Evolutionary conservation across 176 grass and related monocot species (phyloP).

Genomic region (Aegilops speltoides): DNA sequence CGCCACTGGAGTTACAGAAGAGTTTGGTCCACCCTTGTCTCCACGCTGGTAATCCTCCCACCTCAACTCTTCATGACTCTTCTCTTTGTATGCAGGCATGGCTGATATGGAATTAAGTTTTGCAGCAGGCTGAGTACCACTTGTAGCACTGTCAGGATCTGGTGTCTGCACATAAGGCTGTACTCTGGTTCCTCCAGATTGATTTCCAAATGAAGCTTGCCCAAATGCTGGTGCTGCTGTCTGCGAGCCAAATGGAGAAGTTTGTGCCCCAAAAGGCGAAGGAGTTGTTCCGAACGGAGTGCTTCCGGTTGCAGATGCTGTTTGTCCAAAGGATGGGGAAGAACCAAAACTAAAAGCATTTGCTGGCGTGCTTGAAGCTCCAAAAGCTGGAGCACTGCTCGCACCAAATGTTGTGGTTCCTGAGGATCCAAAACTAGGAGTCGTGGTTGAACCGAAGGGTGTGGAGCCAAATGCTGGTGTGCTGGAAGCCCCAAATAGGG

Average conservation of each 20-base stretch:
- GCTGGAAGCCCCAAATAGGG: constrained; percentile 62
- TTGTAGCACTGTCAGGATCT: constrained; percentile 74
- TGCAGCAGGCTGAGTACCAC: constrained; percentile 60
- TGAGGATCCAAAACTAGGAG: constrained; percentile 58
- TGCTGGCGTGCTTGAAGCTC: constrained; percentile 51
- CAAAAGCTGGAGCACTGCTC: constrained; percentile 56
- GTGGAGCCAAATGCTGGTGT: constrained; percentile 65
- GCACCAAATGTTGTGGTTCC: constrained; percentile 67
- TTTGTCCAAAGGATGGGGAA: constrained; percentile 67
- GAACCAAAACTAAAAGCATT: constrained; percentile 82
- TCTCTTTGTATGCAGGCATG: constrained; percentile 93
- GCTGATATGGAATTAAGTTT: constrained; percentile 94
- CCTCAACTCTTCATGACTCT: constrained; percentile 97
- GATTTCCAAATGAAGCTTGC: constrained; percentile 61
- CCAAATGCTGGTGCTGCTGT: constrained; percentile 66
- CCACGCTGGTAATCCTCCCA: constrained; percentile 94
- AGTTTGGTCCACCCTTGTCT: constrained; percentile 84
- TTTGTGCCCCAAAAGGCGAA: constrained; percentile 74
- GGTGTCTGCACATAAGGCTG: constrained; percentile 67
- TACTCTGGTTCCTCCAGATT: constrained; percentile 78
- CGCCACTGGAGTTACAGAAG: constrained; percentile 42
- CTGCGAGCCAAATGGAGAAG: constrained; percentile 74
- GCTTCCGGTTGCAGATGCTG: constrained; percentile 53
- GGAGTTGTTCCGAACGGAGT: constrained; percentile 71
- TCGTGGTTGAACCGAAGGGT: constrained; percentile 57